These are phyloP conservation scores for Penicillium bialowiezense DNA, from an alignment of 495 filamentous ascomycete species.

Conservation along the genomic window DNA sequence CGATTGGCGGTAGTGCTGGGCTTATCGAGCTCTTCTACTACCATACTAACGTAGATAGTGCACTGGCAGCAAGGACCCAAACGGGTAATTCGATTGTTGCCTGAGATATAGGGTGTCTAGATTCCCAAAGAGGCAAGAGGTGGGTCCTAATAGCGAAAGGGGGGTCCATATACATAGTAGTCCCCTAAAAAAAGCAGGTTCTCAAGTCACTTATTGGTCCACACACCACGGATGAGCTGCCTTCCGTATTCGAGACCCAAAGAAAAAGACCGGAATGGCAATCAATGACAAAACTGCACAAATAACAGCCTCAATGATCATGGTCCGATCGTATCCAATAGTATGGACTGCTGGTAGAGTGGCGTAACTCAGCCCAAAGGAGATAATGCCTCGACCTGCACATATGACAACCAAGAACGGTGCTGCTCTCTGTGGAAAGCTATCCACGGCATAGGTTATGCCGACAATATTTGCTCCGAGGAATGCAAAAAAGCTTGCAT, in stretches of 20 bases:
- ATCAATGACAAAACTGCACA: conserved; percentile 8
- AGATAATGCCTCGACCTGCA: conserved; percentile 21
- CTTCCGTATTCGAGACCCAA: conserved; percentile 3
- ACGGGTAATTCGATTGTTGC: too few relatives aligned
- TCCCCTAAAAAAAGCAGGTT: too few relatives aligned
- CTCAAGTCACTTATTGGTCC: too few relatives aligned
- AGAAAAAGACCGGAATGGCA: conserved; percentile 10
- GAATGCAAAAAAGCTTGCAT: conserved; percentile 26
- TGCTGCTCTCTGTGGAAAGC: conserved; percentile 20
- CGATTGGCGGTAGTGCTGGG: too few relatives aligned
- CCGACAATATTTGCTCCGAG: conserved; percentile 23
- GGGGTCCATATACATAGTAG: too few relatives aligned
- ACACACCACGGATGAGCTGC: too few relatives aligned
- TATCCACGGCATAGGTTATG: conserved; percentile 26
- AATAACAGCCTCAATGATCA: conserved; percentile 13
- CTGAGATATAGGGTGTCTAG: too few relatives aligned
- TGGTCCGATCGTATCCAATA: conserved; percentile 64
- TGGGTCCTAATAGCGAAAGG: too few relatives aligned
- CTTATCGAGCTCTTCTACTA: too few relatives aligned
- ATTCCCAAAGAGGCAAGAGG: too few relatives aligned
- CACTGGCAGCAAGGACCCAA: too few relatives aligned
- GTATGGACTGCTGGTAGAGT: conserved; percentile 71
- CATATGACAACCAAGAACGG: conserved; percentile 26
- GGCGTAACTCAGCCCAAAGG: conserved; percentile 63
- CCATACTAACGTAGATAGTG: too few relatives aligned